Percentiles rank a stretch among this genome's conserved stretches.
These are phyloP conservation scores for Boletus barrowsii DNA, from an alignment of 768 basidiomycete genomes.

Conservation along the genomic window DNA sequence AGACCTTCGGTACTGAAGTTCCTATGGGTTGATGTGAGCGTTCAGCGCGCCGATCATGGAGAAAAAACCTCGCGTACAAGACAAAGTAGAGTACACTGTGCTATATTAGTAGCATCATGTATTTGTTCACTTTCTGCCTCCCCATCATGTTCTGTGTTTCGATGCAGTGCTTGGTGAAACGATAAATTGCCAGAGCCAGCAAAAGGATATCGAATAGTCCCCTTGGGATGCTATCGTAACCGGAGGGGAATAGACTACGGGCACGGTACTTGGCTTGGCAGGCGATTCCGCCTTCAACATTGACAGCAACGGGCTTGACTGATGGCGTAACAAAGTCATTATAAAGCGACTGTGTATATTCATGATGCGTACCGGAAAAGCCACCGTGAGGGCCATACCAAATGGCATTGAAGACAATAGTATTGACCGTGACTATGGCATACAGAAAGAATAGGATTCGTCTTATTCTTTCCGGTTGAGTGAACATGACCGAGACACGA, in stretches of 20 bases:
- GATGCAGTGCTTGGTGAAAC: constrained; percentile 3
- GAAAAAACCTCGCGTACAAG: neutral
- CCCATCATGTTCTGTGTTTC: constrained; percentile 2
- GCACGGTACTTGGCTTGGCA: neutral
- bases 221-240: constrained; percentile 1
- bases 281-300: neutral
- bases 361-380: neutral
- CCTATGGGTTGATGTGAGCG: too few relatives aligned
- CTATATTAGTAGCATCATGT: constrained; percentile 7
- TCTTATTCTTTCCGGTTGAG: neutral
- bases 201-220: constrained; percentile 6
- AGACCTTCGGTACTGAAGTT: too few relatives aligned
- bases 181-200: constrained; percentile 4
- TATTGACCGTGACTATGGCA: neutral
- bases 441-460: constrained; percentile 2
- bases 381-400: constrained; percentile 1
- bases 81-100: constrained; percentile 12
- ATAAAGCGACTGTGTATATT: too few relatives aligned
- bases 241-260: neutral
- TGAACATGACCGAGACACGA: constrained; percentile 15
- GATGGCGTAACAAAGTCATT: too few relatives aligned
- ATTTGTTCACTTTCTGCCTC: constrained; percentile 2
- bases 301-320: too few relatives aligned
- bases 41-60: too few relatives aligned
- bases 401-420: neutral